Conservation (phyloP, 495 filamentous ascomycete genomes). For the Margaritispora aquatica region DNA sequence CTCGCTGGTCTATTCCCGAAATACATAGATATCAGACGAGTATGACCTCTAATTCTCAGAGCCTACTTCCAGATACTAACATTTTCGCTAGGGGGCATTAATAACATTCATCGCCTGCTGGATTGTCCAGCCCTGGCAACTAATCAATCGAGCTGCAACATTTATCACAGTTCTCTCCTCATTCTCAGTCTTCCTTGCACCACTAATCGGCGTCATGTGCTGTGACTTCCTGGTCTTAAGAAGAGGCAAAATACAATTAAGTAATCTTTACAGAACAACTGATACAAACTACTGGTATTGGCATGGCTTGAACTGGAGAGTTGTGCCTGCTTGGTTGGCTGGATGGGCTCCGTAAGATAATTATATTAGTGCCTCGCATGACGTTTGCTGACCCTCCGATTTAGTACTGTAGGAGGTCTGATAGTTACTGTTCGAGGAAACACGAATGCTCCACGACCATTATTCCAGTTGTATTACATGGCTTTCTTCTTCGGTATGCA, state of each 20-base stretch:
- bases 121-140: neutral
- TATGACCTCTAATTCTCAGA: neutral
- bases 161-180: neutral
- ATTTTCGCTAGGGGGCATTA: neutral
- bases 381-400: neutral
- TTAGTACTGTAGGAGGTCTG: slow-evolving; percentile 27
- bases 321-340: slow-evolving; percentile 28
- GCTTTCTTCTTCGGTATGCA: slow-evolving; percentile 31
- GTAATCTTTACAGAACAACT: slow-evolving; percentile 24
- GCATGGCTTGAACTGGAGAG: slow-evolving; percentile 32
- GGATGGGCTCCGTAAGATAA: slow-evolving; percentile 26
- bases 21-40: neutral
- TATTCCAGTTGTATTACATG: slow-evolving; percentile 30
- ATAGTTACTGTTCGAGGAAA: slow-evolving; percentile 24
- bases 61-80: neutral
- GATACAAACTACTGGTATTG: slow-evolving; percentile 30
- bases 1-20: neutral
- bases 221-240: slow-evolving; percentile 30
- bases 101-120: neutral
- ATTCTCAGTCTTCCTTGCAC: neutral
- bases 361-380: neutral
- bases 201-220: neutral
- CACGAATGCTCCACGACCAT: slow-evolving; percentile 21
- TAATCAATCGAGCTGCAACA: neutral
- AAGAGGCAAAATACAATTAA: slow-evolving; percentile 26